Evolutionary conservation across 805 yeast genomes (phyloP).

Genomic region (Candida gorgasii): DNA sequence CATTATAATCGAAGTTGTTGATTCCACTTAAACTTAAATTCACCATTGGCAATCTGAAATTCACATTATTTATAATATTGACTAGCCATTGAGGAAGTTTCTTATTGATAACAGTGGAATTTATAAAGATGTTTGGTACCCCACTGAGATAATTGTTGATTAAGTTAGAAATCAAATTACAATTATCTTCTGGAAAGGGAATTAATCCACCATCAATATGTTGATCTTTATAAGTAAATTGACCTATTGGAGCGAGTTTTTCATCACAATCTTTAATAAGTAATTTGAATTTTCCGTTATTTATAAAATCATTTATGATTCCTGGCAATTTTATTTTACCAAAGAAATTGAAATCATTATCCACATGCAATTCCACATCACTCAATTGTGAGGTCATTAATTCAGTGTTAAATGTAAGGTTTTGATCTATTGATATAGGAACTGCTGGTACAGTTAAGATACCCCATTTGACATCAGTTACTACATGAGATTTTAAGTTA

Average conservation of each 20-base stretch:
- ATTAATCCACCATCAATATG: constrained; percentile 6
- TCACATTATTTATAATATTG: constrained; percentile 13
- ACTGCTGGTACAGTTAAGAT: constrained; percentile 17
- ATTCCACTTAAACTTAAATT: constrained; percentile 2
- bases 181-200: constrained; percentile 8
- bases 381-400: not conserved
- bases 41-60: constrained; percentile 5
- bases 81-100: constrained; percentile 15
- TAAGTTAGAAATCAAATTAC: constrained; percentile 6
- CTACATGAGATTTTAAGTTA: constrained; percentile 23
- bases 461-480: constrained; percentile 19
- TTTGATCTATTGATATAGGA: constrained; percentile 14
- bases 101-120: not conserved
- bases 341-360: constrained; percentile 16
- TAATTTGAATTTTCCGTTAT: constrained; percentile 14
- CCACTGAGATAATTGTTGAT: constrained; percentile 1
- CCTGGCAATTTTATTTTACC: not conserved
- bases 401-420: constrained; percentile 13
- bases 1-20: constrained; percentile 4
- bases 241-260: constrained; percentile 23
- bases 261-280: constrained; percentile 27
- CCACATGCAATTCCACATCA: constrained; percentile 10
- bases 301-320: constrained; percentile 2
- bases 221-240: constrained; percentile 9
- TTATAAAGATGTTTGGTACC: not conserved